A percentile compares a stretch with the other conserved stretches of the same genome.
phyloP scores from a whole-genome alignment of 768 basidiomycete species.

The Mrakia frigida region DNA sequence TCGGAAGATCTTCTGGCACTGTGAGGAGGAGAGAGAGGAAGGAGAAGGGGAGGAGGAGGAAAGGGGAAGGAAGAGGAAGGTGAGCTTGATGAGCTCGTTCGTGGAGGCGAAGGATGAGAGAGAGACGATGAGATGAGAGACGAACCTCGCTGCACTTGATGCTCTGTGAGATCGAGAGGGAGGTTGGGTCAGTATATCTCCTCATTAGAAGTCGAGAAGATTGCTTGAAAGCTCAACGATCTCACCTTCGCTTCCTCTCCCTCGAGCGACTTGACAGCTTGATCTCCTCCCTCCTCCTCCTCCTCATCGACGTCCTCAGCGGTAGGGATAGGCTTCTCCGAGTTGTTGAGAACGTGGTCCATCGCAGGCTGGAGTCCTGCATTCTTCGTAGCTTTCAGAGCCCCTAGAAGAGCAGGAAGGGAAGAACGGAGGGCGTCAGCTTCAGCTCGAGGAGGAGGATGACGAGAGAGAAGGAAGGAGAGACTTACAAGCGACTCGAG shows the following conservation, averaged over 20 bases:
- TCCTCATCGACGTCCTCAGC: conserved; percentile 62
- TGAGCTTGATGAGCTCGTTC: background rate
- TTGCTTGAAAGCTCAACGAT: background rate
- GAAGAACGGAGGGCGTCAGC: conserved; percentile 8
- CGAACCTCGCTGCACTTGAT: conserved; percentile 37
- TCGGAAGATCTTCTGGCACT: conserved; percentile 79
- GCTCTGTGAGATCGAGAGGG: conserved; percentile 24
- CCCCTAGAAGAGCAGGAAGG: conserved; percentile 57
- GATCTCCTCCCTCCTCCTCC: conserved; percentile 52
- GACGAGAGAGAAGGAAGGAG: background rate
- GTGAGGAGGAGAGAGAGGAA: conserved; percentile 6
- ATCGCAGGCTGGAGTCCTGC: conserved; percentile 67
- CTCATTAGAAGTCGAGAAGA: conserved; percentile 26
- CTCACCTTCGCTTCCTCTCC: conserved; percentile 40
- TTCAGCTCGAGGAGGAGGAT: conserved; percentile 1
- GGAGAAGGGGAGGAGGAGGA: background rate
- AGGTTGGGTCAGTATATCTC: background rate
- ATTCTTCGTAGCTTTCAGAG: conserved; percentile 72
- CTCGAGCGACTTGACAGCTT: conserved; percentile 40
- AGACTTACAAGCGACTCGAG: conserved; percentile 75
- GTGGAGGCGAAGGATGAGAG: background rate
- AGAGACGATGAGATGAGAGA: background rate
- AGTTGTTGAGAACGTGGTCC: conserved; percentile 81
- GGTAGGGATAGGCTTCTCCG: conserved; percentile 63
- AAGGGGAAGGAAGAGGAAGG: background rate